phyloP scores from a whole-genome alignment of 345 rosid species.

The Ricinus communis region DNA sequence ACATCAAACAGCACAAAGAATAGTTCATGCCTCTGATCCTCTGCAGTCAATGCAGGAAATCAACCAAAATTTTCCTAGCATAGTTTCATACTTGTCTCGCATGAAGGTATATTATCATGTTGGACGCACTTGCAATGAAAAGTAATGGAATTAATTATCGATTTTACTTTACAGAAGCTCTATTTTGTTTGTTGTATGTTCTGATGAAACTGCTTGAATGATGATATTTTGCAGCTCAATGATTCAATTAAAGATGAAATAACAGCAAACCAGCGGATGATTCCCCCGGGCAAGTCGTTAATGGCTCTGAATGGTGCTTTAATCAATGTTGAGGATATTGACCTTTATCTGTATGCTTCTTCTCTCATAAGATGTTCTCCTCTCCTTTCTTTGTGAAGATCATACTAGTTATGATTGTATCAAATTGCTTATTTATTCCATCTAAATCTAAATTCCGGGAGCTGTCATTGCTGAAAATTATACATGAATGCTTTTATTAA shows the following conservation, averaged over 20 bases:
- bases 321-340: conserved; percentile 89
- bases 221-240: conserved; percentile 60
- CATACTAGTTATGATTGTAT: not conserved
- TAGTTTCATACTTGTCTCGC: conserved; percentile 93
- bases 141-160: conserved; percentile 16
- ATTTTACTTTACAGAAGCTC: conserved; percentile 1
- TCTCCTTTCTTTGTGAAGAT: conserved; percentile 9
- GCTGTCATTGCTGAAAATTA: not conserved
- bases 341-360: conserved; percentile 70
- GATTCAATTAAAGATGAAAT: conserved; percentile 93
- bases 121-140: not conserved
- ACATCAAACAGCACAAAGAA: conserved; percentile 98
- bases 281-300: conserved; percentile 94
- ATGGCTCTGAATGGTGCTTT: conserved; percentile 98
- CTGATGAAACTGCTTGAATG: conserved; percentile 3
- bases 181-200: conserved; percentile 4
- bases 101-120: conserved; percentile 64
- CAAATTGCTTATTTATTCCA: conserved; percentile 8
- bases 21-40: conserved; percentile 93
- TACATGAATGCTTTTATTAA: not conserved
- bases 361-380: conserved; percentile 1
- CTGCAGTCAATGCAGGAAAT: conserved; percentile 95
- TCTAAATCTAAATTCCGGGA: not conserved
- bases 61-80: conserved; percentile 94
- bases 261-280: conserved; percentile 85